These are phyloP conservation scores for Vigna trinervia DNA, from an alignment of 306 rosid species.

Conservation along the genomic window DNA sequence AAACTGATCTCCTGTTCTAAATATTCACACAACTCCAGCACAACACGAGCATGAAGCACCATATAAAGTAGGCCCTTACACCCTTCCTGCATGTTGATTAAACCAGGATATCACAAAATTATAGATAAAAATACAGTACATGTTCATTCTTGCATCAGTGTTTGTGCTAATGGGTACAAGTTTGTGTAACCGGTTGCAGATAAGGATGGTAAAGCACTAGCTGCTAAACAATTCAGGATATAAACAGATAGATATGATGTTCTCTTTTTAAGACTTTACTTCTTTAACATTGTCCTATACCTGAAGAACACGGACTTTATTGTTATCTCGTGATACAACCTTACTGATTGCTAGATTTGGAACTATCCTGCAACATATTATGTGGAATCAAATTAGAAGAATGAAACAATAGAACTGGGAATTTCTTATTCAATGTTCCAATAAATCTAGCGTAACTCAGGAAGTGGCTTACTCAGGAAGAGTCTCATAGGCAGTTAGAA, in stretches of 20 bases:
- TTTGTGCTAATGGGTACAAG: background rate
- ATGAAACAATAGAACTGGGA: slow-evolving; percentile 7
- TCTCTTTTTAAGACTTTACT: slow-evolving; percentile 6
- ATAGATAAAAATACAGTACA: background rate
- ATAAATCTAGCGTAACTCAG: background rate
- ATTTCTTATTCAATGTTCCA: background rate
- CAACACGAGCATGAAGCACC: slow-evolving; percentile 92
- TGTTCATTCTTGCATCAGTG: background rate
- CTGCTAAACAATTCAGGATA: background rate
- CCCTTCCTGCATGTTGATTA: slow-evolving; percentile 70
- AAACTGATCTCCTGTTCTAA: slow-evolving; percentile 82
- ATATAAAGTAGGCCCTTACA: slow-evolving; percentile 88
- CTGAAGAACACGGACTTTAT: slow-evolving; percentile 87
- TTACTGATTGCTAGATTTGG: slow-evolving; percentile 88
- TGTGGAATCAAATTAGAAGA: slow-evolving; percentile 28
- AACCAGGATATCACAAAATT: background rate
- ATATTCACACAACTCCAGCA: slow-evolving; percentile 73
- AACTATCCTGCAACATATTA: slow-evolving; percentile 65
- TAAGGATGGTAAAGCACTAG: slow-evolving; percentile 9
- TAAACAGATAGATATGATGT: slow-evolving; percentile 3
- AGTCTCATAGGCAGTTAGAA: slow-evolving; percentile 76
- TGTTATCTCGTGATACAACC: slow-evolving; percentile 81
- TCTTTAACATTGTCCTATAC: slow-evolving; percentile 47
- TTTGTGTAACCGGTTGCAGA: background rate
- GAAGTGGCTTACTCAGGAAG: slow-evolving; percentile 76